Evolutionary conservation across 2,329 filamentous ascomycete genomes (phyloP), one percentile per base, ranked within the genome.

Genomic region (Aspergillus pseudoterreus): DNA sequence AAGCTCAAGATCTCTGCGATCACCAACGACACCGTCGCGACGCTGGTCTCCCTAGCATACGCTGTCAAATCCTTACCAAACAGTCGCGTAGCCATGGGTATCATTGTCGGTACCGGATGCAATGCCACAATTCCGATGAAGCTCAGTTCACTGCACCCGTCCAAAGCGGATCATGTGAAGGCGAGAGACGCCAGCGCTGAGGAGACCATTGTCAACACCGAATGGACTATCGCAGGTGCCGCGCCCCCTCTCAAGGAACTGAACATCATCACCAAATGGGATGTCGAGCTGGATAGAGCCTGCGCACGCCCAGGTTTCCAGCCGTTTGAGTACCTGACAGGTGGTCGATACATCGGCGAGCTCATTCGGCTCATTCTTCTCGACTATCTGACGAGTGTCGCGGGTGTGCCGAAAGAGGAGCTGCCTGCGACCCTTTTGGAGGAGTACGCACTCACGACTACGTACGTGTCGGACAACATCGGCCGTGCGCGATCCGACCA

Each of bases 301-400:
- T 86, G 85, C 59, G 85, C 89, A 60, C 76, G 75, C 6, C 86
- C 88, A 0, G 88, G 88, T 0, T 91, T 92, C 60, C 88, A 92
- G 58, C 88, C 88, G 0, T 81, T 92, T 17, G 89, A 94, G 65
- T 92, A 92, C 70, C 90, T 92, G 86, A 91, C 87, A 0, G 82
- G 87, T 2, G 88, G 88, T 2, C 78, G 88, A 38, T 92, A 92
- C 64, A 78, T 92, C 4, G 88, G 88, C 46, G 88, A 92, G 69
- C 80, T 92, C 10, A 85, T 86, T 21, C 83, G 88, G 22, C 75
- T 91, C 50, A 82, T 88, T 55, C 77, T 90, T 49, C 69, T 85
- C 38, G 85, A 89, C 63, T 85, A 87, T 61, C 69, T 87, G 61
- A 78, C 74, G 10, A 74, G 63, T 10, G 59, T 82, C 12, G 50